Evolutionary conservation across 371 early-diverging fungal species (phyloP), one percentile per base, ranked within the genome.

Genomic region (Haplosporangium sp.): DNA sequence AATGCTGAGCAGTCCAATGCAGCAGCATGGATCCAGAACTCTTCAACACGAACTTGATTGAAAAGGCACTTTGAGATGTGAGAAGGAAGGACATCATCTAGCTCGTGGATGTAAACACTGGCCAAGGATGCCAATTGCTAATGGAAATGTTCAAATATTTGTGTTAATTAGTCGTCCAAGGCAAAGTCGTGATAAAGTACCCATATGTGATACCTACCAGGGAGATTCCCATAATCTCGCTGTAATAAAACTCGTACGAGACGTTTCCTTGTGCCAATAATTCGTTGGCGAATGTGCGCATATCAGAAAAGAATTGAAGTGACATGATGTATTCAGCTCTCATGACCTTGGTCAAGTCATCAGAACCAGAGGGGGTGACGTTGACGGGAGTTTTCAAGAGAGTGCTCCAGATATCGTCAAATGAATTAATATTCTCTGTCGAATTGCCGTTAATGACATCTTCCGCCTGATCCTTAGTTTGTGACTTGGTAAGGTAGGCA

Each of bases 201-300:
- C 2, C n/a, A 13, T 3, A 27, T 27, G 27, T 27, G 27, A n/a
- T 20, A 42, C 53, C 47, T 61, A 76, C 77, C 53, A 91, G 79
- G 55, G 90, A 86, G 19, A 86, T 83, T 6, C 87, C 88, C 89
- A 90, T 88, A 60, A 92, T 90, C 62, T 90, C 90, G 47, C 84
- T 83, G 78, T 86, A 87, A 48, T 90, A 92, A 19, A 87, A 86
- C 66, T 89, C 88, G 11, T 81, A 76, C 7, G 87, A 84, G 84
- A 84, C 84, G 40, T 83, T 77, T 4, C 85, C 87, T 65, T 89
- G 85, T 40, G 77, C 76, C 19, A 74, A 65, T 17, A 83, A 76
- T 50, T 84, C 86, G 58, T 86, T 83, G 19, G 87, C 86, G 62
- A 83, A 88, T 42, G 76, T 76, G 13, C 84, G 83, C 63, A 88